Conservation (phyloP, 2,329 filamentous ascomycete species). For the Pseudogymnoascus sp. region DNA sequence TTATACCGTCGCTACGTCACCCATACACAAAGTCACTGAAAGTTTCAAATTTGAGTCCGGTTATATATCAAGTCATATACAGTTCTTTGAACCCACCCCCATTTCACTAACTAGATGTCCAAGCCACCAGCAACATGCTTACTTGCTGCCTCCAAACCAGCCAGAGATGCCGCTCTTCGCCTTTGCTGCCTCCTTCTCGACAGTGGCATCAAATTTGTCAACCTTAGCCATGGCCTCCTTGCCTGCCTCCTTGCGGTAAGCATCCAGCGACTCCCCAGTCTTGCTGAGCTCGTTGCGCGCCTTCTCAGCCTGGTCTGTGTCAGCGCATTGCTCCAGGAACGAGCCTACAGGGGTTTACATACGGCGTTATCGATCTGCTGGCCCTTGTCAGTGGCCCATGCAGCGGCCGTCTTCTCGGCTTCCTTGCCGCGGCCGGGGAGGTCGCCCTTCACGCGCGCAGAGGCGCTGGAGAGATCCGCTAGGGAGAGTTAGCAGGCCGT, state of each 20-base stretch:
- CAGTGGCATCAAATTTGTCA: constrained; percentile 74
- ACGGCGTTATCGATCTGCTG: constrained; percentile 64
- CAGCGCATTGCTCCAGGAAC: neutral
- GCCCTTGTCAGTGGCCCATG: constrained; percentile 53
- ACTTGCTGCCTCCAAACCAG: constrained; percentile 65
- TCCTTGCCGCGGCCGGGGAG: constrained; percentile 56
- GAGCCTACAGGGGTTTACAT: constrained; percentile 31
- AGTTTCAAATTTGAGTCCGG: neutral
- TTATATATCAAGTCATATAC: constrained; percentile 1
- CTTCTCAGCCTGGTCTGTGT: constrained; percentile 45
- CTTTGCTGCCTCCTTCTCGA: constrained; percentile 70
- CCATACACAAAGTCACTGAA: neutral
- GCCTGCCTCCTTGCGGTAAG: constrained; percentile 55
- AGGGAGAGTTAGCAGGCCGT: constrained; percentile 1
- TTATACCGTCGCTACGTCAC: neutral
- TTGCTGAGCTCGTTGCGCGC: constrained; percentile 56
- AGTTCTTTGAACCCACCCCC: neutral
- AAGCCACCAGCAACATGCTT: neutral
- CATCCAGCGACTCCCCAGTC: constrained; percentile 53
- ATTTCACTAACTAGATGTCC: too few species aligned
- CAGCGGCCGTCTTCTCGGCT: constrained; percentile 57
- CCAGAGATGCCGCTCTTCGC: constrained; percentile 76
- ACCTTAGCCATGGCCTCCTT: constrained; percentile 63
- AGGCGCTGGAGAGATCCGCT: constrained; percentile 72
- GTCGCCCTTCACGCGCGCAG: constrained; percentile 58